These are phyloP conservation scores for Neocallimastix lanati DNA, from an alignment of 192 early-diverging fungal genomes.

Conservation along the genomic window DNA sequence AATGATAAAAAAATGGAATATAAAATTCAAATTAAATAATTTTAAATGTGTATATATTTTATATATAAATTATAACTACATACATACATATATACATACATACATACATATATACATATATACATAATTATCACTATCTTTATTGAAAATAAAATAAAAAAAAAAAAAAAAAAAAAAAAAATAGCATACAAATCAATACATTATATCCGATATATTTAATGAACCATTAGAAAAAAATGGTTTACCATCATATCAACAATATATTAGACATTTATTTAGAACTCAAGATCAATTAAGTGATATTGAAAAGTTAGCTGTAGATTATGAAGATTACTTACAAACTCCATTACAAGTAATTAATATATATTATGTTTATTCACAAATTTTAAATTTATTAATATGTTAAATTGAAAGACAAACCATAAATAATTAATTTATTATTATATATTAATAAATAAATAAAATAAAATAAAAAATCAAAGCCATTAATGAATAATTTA, in stretches of 20 bases:
- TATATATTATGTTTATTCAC: too few species aligned
- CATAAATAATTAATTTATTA: too few species aligned
- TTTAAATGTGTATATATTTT: too few species aligned
- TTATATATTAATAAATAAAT: too few species aligned
- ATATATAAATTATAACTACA: too few species aligned
- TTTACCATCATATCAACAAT: constrained; percentile 46
- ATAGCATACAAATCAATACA: constrained; percentile 7
- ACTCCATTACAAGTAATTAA: constrained; percentile 34
- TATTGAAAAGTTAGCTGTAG: constrained; percentile 56
- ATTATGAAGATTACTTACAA: constrained; percentile 82
- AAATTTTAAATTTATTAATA: too few species aligned
- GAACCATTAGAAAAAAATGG: constrained; percentile 17
- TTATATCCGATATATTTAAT: constrained; percentile 10
- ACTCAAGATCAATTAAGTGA: constrained; percentile 33
- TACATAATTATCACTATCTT: background rate
- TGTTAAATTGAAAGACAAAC: too few species aligned
- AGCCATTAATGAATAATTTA: constrained; percentile 90
- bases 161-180: too few species aligned
- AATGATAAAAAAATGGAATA: background rate
- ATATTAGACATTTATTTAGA: constrained; percentile 55
- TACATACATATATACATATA: background rate
- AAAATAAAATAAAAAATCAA: background rate
- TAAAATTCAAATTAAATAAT: too few species aligned
- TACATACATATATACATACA: too few species aligned
- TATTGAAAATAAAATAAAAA: too few species aligned